phyloP scores from a whole-genome alignment of 2,329 filamentous ascomycete species.

The Teratosphaeria viscida region DNA sequence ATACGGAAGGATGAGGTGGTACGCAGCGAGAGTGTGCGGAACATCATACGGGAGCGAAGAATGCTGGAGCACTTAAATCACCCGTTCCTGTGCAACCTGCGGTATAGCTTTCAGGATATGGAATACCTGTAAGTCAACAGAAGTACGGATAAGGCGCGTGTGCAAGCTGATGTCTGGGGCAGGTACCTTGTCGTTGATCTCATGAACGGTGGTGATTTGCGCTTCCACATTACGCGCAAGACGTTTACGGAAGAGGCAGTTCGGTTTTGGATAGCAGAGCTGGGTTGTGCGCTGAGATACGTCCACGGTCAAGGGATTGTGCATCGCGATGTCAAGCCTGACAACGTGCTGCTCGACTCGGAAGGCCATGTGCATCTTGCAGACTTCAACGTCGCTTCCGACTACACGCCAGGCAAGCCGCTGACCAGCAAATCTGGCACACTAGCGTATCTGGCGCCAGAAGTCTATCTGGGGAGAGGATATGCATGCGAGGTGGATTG shows the following conservation, averaged over 20 bases:
- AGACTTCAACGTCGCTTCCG: constrained; percentile 97
- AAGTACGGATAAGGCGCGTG: neutral
- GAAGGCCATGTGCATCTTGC: constrained; percentile 94
- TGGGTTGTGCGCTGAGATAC: constrained; percentile 83
- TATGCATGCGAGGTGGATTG: constrained; percentile 89
- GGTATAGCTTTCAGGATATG: constrained; percentile 98
- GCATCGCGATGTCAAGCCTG: constrained; percentile 83
- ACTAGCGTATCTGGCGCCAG: constrained; percentile 86
- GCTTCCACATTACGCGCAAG: constrained; percentile 96
- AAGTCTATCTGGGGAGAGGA: constrained; percentile 83
- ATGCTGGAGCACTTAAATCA: constrained; percentile 99
- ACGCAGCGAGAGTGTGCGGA: constrained; percentile 92
- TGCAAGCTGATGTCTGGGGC: constrained; percentile 8
- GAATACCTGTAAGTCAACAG: constrained; percentile 76
- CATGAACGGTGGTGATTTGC: constrained; percentile 93
- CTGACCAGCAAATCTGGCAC: constrained; percentile 95
- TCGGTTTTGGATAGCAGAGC: constrained; percentile 90
- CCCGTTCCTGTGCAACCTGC: constrained; percentile 93
- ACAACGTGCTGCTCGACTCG: constrained; percentile 78
- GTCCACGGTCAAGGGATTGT: constrained; percentile 81
- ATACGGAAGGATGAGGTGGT: constrained; percentile 99
- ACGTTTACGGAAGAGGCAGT: constrained; percentile 96
- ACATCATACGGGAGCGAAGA: constrained; percentile 91
- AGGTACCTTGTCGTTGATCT: constrained; percentile 91
- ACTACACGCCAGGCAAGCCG: constrained; percentile 70